Evolutionary conservation across 768 basidiomycete genomes (phyloP), one percentile per base, ranked within the genome.

Genomic region (Jaapia argillacea): DNA sequence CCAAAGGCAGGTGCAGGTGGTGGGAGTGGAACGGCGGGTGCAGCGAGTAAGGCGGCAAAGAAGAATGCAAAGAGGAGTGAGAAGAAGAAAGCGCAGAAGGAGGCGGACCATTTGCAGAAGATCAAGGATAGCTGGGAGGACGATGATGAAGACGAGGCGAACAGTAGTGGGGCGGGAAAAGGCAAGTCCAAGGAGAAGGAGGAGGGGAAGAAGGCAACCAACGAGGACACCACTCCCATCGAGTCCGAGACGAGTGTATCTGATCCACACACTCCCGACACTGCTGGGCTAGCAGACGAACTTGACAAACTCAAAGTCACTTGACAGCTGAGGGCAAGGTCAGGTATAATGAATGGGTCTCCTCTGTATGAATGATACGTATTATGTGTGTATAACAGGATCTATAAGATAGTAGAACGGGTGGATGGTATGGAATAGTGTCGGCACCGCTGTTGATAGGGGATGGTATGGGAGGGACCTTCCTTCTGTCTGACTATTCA

Each of bases 1-100:
- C 60, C 41, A 33, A 47, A 47, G 24, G 46, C 49, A 5, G 44
- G 71, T 22, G 51, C 66, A 4, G 55, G 64, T 20, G 49, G 43
- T 10, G 28, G 28, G 22, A 56, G 39, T 45, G 48, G 6, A 51
- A 57, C 55, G 5, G 61, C 63, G 5, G 55, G 69, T 2, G 52
- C 54, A 20, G 51, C 58, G 56, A 66, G 60, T 39, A 72, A 72
- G 55, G 62, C 59, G 12, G 61, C 81, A 55, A 77, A 81, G 61
- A 91, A 92, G 68, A 84, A 85, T 37, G 87, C 81, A 35, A 86
- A 81, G 63, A 79, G 82, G 64, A 82, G 79, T 49, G 83, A 84
- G 48, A 90, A 91, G 62, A 71, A 78, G 53, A 78, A 77, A 58
- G 72, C 74, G 57, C 62, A 60, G 18, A 63, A 57, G 40, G 69